Percentiles rank a stretch among this genome's conserved stretches.
These are phyloP conservation scores for Gastrolobium bilobum DNA, from an alignment of 306 rosid species.

Conservation along the genomic window DNA sequence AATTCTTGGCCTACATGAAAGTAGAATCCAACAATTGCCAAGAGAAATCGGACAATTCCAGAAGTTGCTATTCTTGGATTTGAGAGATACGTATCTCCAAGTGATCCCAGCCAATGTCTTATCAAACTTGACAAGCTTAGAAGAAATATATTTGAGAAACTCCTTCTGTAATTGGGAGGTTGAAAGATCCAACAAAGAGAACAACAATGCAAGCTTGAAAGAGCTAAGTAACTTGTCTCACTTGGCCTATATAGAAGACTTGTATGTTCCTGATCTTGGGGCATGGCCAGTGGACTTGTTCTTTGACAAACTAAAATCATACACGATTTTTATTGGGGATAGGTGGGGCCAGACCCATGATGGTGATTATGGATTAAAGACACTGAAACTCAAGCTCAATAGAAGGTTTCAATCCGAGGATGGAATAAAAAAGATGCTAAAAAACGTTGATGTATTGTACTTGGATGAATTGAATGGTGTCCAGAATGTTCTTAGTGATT, in stretches of 20 bases:
- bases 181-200: background rate
- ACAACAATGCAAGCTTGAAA: constrained; percentile 9
- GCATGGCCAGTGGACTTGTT: constrained; percentile 6
- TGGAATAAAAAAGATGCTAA: background rate
- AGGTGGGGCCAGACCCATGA: background rate
- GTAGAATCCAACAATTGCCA: background rate
- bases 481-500: background rate
- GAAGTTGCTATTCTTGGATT: constrained; percentile 17
- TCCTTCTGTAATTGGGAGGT: constrained; percentile 1
- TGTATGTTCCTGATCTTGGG: constrained; percentile 3
- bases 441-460: constrained; percentile 5
- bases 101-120: background rate
- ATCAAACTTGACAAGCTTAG: background rate
- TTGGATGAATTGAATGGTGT: background rate
- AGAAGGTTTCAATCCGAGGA: background rate
- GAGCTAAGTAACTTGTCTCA: background rate
- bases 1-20: background rate
- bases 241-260: background rate
- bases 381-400: constrained; percentile 1
- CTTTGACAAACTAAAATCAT: background rate
- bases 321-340: constrained; percentile 12
- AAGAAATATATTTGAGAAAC: constrained; percentile 26
- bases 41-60: background rate
- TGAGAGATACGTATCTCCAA: background rate
- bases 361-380: background rate